Evolutionary conservation across 2,329 filamentous ascomycete species (phyloP), one percentile per base, ranked within the genome.

Genomic region (Penicillium sp.): DNA sequence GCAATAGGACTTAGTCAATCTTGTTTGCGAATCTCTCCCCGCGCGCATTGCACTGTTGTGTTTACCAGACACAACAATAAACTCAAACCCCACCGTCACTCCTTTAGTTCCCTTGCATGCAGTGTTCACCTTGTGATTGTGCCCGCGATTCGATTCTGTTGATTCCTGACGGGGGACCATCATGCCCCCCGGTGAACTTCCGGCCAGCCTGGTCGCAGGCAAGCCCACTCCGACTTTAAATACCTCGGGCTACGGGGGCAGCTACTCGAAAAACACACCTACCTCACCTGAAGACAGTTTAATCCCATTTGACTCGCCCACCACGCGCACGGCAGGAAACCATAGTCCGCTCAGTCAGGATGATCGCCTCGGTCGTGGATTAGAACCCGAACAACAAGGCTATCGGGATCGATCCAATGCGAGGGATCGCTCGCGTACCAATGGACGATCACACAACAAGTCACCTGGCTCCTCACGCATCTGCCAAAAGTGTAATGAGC

Each of bases 401-500:
- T 67, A 67, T 53, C 72, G 70, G 52, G 74, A 77, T 33, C 65
- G 66, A 49, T 69, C 72, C 6, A 61, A 65, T 11, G 67, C 72
- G 21, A 69, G 73, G 35, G 75, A 78, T 44, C 66, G 70, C 59
- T 69, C 73, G 35, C 73, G 72, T 50, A 67, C 69, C 14, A 73
- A 72, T 61, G 72, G 71, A n/a, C 70, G 72, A 53, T 60, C 70
- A 16, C 67, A 65, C 45, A 73, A 66, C 26, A 77, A 76, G 55
- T 76, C 75, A 6, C 72, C 74, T 1, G 72, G 67, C 55, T 66
- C 71, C 21, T 68, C 72, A 27, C 85, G 90, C 64, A 80, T 85
- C 39, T 93, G 79, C 77, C 93, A 92, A 69, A 97, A 96, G 76
- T 99, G 95, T 72, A 87, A 88, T 62, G 90, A 93, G 74, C 83